Percentiles rank a stretch among this genome's conserved stretches.
Evolutionary conservation across 179 eudicot genomes (phyloP).

Genomic region (Corrigiola litoralis): DNA sequence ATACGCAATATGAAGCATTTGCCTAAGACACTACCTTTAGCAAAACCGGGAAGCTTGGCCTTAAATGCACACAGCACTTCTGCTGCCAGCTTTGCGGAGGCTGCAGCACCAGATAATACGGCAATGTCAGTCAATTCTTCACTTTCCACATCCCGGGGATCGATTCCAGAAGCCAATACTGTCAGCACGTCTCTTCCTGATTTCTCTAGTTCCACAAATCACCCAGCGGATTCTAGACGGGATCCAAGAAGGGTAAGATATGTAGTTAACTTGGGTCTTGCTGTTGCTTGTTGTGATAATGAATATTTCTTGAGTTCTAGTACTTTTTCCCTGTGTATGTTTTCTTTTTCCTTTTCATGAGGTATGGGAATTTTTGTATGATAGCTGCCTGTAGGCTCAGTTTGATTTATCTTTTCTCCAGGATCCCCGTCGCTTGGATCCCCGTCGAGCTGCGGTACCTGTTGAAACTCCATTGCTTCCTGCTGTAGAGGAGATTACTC

Average conservation of each 20-base stretch:
- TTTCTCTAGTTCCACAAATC: constrained; percentile 35
- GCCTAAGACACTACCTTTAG: constrained; percentile 60
- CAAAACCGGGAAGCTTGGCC: constrained; percentile 29
- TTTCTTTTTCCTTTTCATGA: no score
- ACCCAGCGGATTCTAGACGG: constrained; percentile 68
- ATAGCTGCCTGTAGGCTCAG: neutral
- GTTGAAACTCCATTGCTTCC: constrained; percentile 45
- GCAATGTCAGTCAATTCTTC: constrained; percentile 32
- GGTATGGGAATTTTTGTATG: neutral
- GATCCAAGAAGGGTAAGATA: constrained; percentile 91
- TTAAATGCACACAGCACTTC: constrained; percentile 33
- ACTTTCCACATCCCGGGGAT: constrained; percentile 26
- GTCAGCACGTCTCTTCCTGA: constrained; percentile 48
- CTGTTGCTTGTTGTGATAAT: constrained; percentile 4
- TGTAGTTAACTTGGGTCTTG: constrained; percentile 8
- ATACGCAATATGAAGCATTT: constrained; percentile 89
- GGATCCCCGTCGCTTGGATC: constrained; percentile 99
- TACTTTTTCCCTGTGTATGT: neutral
- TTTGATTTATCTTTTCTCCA: constrained; percentile 26
- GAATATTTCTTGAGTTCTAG: neutral
- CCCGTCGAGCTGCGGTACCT: constrained; percentile 52
- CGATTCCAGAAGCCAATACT: constrained; percentile 21
- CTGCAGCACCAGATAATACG: constrained; percentile 33
- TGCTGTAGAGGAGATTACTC: constrained; percentile 38
- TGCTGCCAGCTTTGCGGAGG: constrained; percentile 29